A percentile compares a stretch with the other conserved stretches of the same genome.
phyloP scores from a whole-genome alignment of 1,284 basidiomycete genomes.

The Rhodotorula glutinis region DNA sequence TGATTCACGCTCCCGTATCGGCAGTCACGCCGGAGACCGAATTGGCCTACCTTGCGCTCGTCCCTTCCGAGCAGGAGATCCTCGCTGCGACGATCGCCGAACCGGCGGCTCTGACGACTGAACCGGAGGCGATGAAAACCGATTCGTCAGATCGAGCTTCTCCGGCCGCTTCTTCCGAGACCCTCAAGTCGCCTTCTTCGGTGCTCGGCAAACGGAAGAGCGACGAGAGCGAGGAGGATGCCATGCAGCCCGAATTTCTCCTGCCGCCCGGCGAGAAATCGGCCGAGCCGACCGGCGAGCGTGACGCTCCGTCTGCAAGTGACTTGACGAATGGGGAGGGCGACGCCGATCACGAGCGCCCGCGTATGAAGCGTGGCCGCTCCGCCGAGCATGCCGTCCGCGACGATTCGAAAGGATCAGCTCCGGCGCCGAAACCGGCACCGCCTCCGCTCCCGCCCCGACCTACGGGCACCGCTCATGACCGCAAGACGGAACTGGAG shows the following conservation, averaged over 20 bases:
- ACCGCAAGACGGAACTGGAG: slow-evolving; percentile 25
- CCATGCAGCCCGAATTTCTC: slow-evolving; percentile 3
- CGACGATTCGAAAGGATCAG: too few species aligned
- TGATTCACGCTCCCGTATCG: slow-evolving; percentile 64
- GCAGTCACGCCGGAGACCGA: slow-evolving; percentile 79
- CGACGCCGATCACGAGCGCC: not conserved
- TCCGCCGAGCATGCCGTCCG: not conserved
- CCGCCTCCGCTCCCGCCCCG: slow-evolving; percentile 63
- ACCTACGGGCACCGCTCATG: slow-evolving; percentile 39
- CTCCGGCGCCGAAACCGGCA: slow-evolving; percentile 11
- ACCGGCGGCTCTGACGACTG: not conserved
- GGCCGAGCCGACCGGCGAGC: not conserved
- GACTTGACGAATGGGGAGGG: not conserved
- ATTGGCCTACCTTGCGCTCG: slow-evolving; percentile 85
- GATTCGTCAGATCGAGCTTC: not conserved
- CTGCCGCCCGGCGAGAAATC: not conserved
- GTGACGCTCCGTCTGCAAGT: not conserved
- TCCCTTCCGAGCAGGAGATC: slow-evolving; percentile 83
- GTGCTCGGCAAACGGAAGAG: slow-evolving; percentile 70
- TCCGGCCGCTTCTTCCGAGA: not conserved
- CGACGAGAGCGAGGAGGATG: slow-evolving; percentile 41
- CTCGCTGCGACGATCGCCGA: slow-evolving; percentile 17
- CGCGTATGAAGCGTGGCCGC: slow-evolving; percentile 18
- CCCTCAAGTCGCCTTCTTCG: slow-evolving; percentile 39
- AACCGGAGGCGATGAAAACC: slow-evolving; percentile 3